Evolutionary conservation across 192 early-diverging fungal genomes (phyloP).

Genomic region (Coemansia reversa): DNA sequence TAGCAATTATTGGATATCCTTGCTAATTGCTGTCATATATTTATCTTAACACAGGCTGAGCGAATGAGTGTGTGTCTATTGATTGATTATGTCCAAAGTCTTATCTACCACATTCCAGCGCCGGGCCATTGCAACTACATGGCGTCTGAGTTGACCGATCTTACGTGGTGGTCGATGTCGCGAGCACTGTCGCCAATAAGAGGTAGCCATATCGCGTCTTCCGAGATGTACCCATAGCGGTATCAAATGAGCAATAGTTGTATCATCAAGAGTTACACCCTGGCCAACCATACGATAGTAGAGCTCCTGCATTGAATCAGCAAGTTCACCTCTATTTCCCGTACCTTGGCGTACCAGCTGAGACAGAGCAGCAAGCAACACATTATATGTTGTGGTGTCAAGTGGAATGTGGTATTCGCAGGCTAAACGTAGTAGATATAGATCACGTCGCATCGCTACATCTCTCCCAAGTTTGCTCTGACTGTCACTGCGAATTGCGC

Average conservation of each 20-base stretch:
- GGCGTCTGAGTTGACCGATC: conserved; percentile 5
- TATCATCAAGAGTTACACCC: conserved; percentile 14
- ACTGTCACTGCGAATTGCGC: neutral
- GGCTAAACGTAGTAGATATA: conserved; percentile 13
- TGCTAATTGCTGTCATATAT: too few relatives aligned
- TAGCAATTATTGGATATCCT: too few relatives aligned
- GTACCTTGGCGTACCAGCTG: neutral
- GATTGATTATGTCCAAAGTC: neutral
- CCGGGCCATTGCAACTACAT: conserved; percentile 11
- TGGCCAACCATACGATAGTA: conserved; percentile 11
- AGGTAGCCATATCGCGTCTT: neutral
- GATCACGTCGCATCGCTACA: conserved; percentile 5
- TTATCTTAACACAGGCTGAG: too few relatives aligned
- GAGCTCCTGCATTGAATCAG: conserved; percentile 12
- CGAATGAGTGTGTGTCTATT: neutral
- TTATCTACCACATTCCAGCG: conserved; percentile 15
- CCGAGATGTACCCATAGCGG: conserved; percentile 22
- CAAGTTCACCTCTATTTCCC: neutral
- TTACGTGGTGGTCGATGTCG: conserved; percentile 7
- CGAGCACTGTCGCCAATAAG: conserved; percentile 8
- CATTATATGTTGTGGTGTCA: conserved; percentile 24
- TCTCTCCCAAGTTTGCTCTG: neutral
- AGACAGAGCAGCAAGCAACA: conserved; percentile 22
- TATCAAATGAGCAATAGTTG: conserved; percentile 16
- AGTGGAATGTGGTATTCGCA: neutral